Percentiles rank a stretch among this genome's conserved stretches.
These are phyloP conservation scores for Botrytis tulipae DNA, from an alignment of 2,329 filamentous ascomycete genomes.

Conservation along the genomic window DNA sequence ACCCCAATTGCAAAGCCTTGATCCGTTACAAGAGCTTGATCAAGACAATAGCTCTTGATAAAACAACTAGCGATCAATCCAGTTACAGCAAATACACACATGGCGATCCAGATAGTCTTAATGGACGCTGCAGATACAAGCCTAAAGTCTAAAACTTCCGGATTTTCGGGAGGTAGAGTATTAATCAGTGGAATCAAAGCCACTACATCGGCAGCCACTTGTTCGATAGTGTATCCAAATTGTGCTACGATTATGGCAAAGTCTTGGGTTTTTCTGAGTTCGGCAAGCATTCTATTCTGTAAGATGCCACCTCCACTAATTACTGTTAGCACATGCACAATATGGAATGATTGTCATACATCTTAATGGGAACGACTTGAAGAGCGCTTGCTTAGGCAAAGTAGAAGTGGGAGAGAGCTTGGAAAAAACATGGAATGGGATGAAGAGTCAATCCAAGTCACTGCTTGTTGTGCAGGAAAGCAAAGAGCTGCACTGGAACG, in stretches of 20 bases:
- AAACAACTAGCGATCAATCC: slow-evolving; percentile 48
- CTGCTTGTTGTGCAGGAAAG: too few relatives aligned
- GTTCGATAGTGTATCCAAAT: neutral
- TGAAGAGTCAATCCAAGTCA: neutral
- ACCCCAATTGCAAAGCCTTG: slow-evolving; percentile 37
- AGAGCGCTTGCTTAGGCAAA: neutral
- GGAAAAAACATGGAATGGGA: neutral
- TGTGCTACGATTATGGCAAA: neutral
- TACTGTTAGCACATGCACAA: neutral
- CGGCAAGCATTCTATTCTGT: neutral
- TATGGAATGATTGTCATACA: neutral
- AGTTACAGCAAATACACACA: slow-evolving; percentile 48
- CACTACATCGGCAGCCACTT: neutral
- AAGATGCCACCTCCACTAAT: neutral
- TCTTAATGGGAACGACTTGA: neutral
- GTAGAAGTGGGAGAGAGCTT: neutral
- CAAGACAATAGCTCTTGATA: slow-evolving; percentile 48
- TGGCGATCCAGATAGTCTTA: slow-evolving; percentile 52
- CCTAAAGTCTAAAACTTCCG: neutral
- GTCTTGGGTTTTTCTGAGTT: neutral
- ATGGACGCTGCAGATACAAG: slow-evolving; percentile 51
- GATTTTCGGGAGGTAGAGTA: neutral
- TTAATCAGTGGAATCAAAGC: neutral
- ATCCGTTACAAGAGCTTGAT: slow-evolving; percentile 46
- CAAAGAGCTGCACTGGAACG: neutral